Conservation (phyloP, 2,329 filamentous ascomycete genomes). For the Coniochaeta prunicola region DNA sequence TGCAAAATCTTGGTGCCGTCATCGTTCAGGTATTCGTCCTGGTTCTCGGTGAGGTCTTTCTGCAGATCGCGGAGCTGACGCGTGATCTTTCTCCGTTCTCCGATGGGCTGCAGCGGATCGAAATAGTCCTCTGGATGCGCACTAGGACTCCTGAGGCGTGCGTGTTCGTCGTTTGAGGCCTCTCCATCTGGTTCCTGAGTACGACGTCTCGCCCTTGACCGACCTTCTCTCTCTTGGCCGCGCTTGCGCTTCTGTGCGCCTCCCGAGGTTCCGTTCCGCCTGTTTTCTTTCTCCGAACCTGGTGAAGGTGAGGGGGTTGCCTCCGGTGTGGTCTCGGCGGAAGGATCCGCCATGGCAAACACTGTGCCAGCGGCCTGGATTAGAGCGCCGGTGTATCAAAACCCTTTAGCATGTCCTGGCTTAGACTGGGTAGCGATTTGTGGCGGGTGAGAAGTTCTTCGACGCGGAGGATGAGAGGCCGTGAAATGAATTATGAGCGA, state of each 20-base stretch:
- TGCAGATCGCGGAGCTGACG: slow-evolving; percentile 62
- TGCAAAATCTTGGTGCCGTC: slow-evolving; percentile 59
- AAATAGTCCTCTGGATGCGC: slow-evolving; percentile 43
- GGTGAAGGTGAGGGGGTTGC: neutral
- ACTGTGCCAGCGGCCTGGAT: neutral
- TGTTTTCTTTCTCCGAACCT: neutral
- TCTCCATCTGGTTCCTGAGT: neutral
- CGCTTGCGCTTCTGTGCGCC: neutral
- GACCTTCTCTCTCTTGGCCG: neutral
- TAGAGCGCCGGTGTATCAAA: neutral
- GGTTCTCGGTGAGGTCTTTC: slow-evolving; percentile 46
- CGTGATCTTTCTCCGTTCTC: slow-evolving; percentile 65
- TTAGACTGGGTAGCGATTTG: no score
- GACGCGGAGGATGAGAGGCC: no score
- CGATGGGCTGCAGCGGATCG: slow-evolving; percentile 75
- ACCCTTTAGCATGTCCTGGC: no score
- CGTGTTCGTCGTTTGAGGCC: slow-evolving; percentile 1
- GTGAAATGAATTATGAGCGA: no score
- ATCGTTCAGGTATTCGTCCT: slow-evolving; percentile 63
- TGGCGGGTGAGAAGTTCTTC: no score
- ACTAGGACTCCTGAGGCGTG: slow-evolving; percentile 18
- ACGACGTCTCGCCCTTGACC: neutral
- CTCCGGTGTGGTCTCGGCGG: neutral
- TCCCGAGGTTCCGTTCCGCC: neutral
- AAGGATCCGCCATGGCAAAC: neutral